Evolutionary conservation across 345 rosid genomes (phyloP), one percentile per base, ranked within the genome.

Genomic region (Pistacia integerrima): DNA sequence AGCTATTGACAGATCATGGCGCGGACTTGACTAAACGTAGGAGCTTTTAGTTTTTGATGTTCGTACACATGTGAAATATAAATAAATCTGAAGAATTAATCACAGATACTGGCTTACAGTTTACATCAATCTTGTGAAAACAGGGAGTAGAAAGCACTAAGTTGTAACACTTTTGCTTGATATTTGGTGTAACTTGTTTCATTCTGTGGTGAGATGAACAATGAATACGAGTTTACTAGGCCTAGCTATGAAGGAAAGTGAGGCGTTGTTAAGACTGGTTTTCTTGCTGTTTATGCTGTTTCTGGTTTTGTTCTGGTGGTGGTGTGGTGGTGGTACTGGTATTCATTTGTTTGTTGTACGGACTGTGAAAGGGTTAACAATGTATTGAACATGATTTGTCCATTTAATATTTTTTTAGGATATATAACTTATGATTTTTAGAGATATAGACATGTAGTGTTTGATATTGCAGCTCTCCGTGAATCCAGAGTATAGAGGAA

Each of bases 101-200:
- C 7, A 62, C 17, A 62, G n/a, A 0, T 30, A 25, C 30, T 16
- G 16, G 14, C 65, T 33, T 33, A 58, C 64, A 41, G 44, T 41
- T 41, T 41, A 41, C 1, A 5, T 8, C 0, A 54, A 72, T 41
- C 14, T 11, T 41, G 22, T 58, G 9, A 20, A 20, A 38, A 70
- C 52, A 8, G 38, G 44, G 14, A 44, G 65, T 46, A 7, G 16
- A 33, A 18, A 17, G 61, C 5, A 1, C 3, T 14, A 57, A 58
- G 46, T 25, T 59, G 22, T 64, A 46, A 64, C 48, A 30, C 14
- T 48, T 44, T 72, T 60, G 55, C 67, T 73, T n/a, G 48, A 38
- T 65, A 1, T 62, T 48, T 63, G 55, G 61, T 17, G 49, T n/a
- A 20, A 8, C 18, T 72, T 13, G 22, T 13, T 72, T 59, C 57